Base-by-base conservation (phyloP, 371 early-diverging fungal species). In the Zychaea mexicana region DNA sequence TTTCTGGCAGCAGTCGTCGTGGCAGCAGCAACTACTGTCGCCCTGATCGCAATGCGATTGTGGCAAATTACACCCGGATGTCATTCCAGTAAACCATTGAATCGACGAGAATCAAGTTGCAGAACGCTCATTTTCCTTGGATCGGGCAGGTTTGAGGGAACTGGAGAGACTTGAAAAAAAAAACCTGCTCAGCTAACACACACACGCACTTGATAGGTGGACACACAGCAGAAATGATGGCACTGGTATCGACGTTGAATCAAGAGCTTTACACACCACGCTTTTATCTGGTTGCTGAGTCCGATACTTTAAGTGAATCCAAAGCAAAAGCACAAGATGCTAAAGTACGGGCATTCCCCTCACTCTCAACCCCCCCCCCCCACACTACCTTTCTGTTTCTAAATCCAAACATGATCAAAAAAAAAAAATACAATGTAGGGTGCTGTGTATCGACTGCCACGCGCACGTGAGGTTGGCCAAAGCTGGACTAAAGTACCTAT, bases 141-240 rank as follows among this genome's bases (percentile, higher is more conserved):
- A 26, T 83, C 84, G 53, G 84, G 84, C 32, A 24, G 28, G 45
- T 61, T 70, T 47, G 28, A 21, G 12, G 7, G 15, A 39, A 13
- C 36, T 52, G 15, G 22, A 7, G n/a, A n/a, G n/a, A n/a, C n/a
- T n/a, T n/a, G n/a, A n/a, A n/a, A n/a, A n/a, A n/a, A n/a, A n/a
- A n/a, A n/a, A n/a, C n/a, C n/a, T n/a, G n/a, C n/a, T n/a, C n/a
- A n/a, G n/a, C n/a, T n/a, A n/a, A n/a, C n/a, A n/a, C n/a, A n/a
- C n/a, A n/a, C n/a, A n/a, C n/a, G n/a, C n/a, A n/a, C n/a, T n/a
- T n/a, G 13, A 33, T 24, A 85, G 88, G 89, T 28, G 93, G 93
- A 19, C 93, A 92, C 61, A 92, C 93, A 1, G 82, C 85, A 3
- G 95, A 95, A 68, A 93, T 95, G 92, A 62, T 92, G 12, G 84